phyloP scores from a whole-genome alignment of 371 early-diverging fungal genomes.

The Quaeritorhiza haematococci region DNA sequence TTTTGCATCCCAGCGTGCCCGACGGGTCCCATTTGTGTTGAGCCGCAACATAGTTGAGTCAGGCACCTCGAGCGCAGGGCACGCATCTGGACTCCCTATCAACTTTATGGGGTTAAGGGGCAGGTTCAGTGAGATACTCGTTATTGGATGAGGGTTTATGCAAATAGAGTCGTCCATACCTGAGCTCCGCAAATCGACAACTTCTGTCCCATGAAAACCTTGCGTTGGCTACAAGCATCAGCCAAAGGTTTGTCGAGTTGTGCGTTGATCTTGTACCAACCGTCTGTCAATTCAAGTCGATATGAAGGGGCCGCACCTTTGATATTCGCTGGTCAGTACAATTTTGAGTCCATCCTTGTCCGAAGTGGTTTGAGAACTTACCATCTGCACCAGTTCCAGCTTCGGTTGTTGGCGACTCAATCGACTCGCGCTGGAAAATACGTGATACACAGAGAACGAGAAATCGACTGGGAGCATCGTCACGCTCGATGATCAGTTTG shows the following conservation, averaged over 20 bases:
- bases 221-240: slow-evolving; percentile 36
- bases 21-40: slow-evolving; percentile 55
- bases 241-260: slow-evolving; percentile 50
- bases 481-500: slow-evolving; percentile 65
- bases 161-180: slow-evolving; percentile 21
- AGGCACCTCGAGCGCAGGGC: slow-evolving; percentile 41
- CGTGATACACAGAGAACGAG: slow-evolving; percentile 67
- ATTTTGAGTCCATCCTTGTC: not conserved
- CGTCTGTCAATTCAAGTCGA: slow-evolving; percentile 63
- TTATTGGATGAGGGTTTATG: not conserved
- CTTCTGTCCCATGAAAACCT: slow-evolving; percentile 60
- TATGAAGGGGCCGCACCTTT: no score
- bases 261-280: slow-evolving; percentile 69
- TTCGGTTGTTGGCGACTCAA: not conserved
- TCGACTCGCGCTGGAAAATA: no score
- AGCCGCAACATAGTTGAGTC: slow-evolving; percentile 36
- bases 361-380: not conserved
- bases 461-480: slow-evolving; percentile 50
- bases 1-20: slow-evolving; percentile 64
- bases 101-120: slow-evolving; percentile 19
- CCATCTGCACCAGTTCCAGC: not conserved
- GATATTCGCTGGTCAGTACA: slow-evolving; percentile 15
- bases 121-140: not conserved
- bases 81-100: slow-evolving; percentile 31
- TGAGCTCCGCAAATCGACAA: slow-evolving; percentile 63